Base-by-base conservation (phyloP, 2,329 filamentous ascomycete genomes). In the Fusarium dimerum region DNA sequence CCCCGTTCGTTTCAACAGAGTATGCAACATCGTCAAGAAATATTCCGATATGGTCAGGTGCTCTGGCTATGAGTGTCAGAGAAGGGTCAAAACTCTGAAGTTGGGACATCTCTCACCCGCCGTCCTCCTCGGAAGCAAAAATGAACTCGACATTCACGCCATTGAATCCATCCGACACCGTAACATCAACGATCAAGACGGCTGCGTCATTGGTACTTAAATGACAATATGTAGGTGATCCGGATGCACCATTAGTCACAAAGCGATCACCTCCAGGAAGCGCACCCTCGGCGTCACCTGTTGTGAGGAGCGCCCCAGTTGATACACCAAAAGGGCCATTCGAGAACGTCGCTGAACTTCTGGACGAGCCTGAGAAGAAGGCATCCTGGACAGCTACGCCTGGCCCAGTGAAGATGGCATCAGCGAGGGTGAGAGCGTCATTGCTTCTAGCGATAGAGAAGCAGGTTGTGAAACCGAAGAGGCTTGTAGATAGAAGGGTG, bases 291-390 rank as follows among this genome's bases (percentile, higher is more conserved):
- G 53, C 56, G 11, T 16, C n/a, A 40, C 56, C 56, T 3, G 56
- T 34, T 2, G 56, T 58, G 20, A 58, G 29, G 11, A 58, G 53
- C 2, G 1, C 45, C 13, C 56, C 56, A 8, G 8, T 47, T 13
- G 48, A 45, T 29, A 58, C 51, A 11, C 56, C 56, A 30, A 51
- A 56, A 3, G 53, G 56, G 1, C 56, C 56, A 26, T 56, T 38
- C 2, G 12, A 11, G 9, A 56, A 58, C 3, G 50, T 56, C 3
- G 53, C 55, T 4, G 50, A 44, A 32, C 40, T 44, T 3, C 7
- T 10, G 5, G 34, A 15, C 17, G 53, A 40, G 13, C 55, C 50
- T 11, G 26, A 42, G 40, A 47, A 58, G 2, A 13, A 15, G 5
- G 55, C 53, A 11, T 29, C 12, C 5, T 47, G 0, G 16, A 58